A percentile compares a stretch with the other conserved stretches of the same genome.
Evolutionary conservation across 371 early-diverging fungal genomes (phyloP).

Genomic region (Blakeslea trispora): DNA sequence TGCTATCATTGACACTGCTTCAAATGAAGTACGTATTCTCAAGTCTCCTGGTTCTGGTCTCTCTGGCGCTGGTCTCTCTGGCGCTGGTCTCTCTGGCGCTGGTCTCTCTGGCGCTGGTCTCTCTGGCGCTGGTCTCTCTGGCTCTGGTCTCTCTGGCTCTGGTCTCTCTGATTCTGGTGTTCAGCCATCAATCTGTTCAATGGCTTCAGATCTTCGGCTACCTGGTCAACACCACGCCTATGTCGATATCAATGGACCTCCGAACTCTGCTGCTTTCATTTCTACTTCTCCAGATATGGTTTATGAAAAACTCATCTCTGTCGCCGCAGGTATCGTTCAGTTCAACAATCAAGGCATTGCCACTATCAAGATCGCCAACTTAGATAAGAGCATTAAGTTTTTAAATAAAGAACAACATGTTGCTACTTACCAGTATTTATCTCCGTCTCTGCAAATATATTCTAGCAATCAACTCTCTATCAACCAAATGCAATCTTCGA

Average conservation of each 20-base stretch:
- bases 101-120: no score
- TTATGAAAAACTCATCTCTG: conserved; percentile 4
- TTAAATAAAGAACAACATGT: conserved; percentile 16
- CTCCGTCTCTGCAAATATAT: conserved; percentile 8
- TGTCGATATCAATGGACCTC: conserved; percentile 6
- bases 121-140: no score
- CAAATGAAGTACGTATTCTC: conserved; percentile 7
- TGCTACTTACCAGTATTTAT: not conserved
- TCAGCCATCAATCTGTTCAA: conserved; percentile 6
- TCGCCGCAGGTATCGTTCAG: conserved; percentile 9
- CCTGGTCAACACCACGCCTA: conserved; percentile 11
- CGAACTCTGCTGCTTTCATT: conserved; percentile 3
- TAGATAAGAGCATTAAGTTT: conserved; percentile 1
- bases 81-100: no score
- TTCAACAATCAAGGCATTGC: conserved; percentile 5
- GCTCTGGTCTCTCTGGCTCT: not conserved
- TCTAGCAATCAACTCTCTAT: not conserved
- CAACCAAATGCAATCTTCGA: not conserved
- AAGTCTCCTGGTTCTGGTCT: no score
- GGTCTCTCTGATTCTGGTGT: not conserved
- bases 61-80: no score
- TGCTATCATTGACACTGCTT: conserved; percentile 7
- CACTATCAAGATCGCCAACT: conserved; percentile 1
- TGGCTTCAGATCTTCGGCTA: conserved; percentile 2
- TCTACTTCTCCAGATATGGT: conserved; percentile 2